These are phyloP conservation scores for Volvox carteri DNA, from an alignment of 163 green algal species.

Conservation along the genomic window DNA sequence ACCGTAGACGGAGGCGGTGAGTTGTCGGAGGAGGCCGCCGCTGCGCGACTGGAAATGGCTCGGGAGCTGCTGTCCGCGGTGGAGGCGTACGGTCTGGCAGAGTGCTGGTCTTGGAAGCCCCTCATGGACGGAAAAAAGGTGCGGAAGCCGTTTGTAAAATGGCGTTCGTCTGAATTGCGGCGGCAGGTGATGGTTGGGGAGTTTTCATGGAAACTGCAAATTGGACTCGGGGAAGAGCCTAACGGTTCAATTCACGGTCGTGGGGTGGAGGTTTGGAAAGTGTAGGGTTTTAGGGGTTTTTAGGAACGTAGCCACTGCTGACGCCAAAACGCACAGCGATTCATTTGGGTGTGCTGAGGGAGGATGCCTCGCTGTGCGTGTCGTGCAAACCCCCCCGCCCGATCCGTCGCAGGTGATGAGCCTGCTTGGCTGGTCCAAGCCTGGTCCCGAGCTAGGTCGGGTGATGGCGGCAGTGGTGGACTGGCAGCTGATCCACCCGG, in stretches of 20 bases:
- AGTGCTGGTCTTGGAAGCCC: constrained; percentile 83
- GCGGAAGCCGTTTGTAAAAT: too few species aligned
- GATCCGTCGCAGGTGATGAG: constrained; percentile 73
- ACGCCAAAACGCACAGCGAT: too few species aligned
- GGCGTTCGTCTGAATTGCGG: too few species aligned
- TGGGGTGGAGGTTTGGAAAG: too few species aligned
- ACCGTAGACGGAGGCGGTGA: constrained; percentile 7
- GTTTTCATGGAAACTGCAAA: too few species aligned
- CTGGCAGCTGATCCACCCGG: constrained; percentile 84
- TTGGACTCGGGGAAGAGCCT: too few species aligned
- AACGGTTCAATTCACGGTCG: too few species aligned
- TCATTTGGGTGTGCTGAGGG: too few species aligned
- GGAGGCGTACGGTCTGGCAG: constrained; percentile 73
- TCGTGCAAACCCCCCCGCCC: background rate
- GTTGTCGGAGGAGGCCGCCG: background rate
- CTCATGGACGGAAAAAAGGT: constrained; percentile 85
- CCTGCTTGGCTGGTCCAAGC: constrained; percentile 70
- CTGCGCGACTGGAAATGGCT: constrained; percentile 60
- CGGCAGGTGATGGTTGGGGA: too few species aligned
- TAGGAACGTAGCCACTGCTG: too few species aligned
- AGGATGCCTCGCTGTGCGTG: too few species aligned
- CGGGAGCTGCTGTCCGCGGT: constrained; percentile 69
- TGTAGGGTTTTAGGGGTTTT: too few species aligned
- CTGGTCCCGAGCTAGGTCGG: constrained; percentile 74
- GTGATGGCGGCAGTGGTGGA: constrained; percentile 76